Percentiles rank a stretch among this genome's conserved stretches.
phyloP scores from a whole-genome alignment of 2,329 filamentous ascomycete species.

The Clathrospora elynae region DNA sequence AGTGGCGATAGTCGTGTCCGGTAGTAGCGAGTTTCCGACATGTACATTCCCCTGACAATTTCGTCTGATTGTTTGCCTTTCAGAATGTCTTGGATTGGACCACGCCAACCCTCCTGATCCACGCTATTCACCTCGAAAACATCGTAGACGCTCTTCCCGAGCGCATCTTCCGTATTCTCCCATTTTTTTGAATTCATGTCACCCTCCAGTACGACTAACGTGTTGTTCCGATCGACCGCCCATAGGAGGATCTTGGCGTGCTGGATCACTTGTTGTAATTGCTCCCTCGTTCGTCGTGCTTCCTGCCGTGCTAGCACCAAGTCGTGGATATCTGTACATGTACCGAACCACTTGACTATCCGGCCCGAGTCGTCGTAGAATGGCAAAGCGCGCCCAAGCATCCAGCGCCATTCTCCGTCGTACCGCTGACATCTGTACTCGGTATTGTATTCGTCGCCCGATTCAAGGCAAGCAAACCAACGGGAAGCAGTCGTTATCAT shows the following conservation, averaged over 20 bases:
- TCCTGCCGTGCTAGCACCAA: slow-evolving; percentile 70
- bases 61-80: slow-evolving; percentile 65
- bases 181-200: slow-evolving; percentile 57
- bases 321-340: slow-evolving; percentile 79
- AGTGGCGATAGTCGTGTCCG: slow-evolving; percentile 73
- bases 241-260: slow-evolving; percentile 79
- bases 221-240: slow-evolving; percentile 67
- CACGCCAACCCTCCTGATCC: slow-evolving; percentile 53
- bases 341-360: slow-evolving; percentile 81
- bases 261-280: slow-evolving; percentile 73
- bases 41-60: slow-evolving; percentile 64
- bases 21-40: slow-evolving; percentile 67
- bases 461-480: slow-evolving; percentile 68
- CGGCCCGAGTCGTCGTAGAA: slow-evolving; percentile 68
- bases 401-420: slow-evolving; percentile 77
- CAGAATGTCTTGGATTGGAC: slow-evolving; percentile 68
- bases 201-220: slow-evolving; percentile 73
- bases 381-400: slow-evolving; percentile 73
- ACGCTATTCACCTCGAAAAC: slow-evolving; percentile 56
- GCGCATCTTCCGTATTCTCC: slow-evolving; percentile 32
- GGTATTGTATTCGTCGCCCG: slow-evolving; percentile 67
- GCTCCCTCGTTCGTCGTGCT: slow-evolving; percentile 69
- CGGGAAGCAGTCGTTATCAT: slow-evolving; percentile 58
- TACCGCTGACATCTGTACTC: slow-evolving; percentile 72
- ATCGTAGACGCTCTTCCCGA: slow-evolving; percentile 68